Conservation (phyloP, 441 rosid genomes). For the Adansonia gregorii region DNA sequence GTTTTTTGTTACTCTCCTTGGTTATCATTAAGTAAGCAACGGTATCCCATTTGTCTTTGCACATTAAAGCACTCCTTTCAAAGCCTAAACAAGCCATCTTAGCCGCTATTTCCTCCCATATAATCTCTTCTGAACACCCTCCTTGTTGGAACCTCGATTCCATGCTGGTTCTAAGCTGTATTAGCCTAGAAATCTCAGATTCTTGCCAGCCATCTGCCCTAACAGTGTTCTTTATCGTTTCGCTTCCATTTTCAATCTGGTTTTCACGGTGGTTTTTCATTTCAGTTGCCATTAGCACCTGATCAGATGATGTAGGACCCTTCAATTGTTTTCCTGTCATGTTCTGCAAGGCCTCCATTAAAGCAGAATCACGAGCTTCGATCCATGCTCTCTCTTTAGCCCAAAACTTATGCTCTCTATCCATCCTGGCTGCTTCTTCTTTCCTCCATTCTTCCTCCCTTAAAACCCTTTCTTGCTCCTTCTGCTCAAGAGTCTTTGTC, state of each 20-base stretch:
- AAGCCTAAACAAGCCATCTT: constrained; percentile 57
- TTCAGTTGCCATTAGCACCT: constrained; percentile 39
- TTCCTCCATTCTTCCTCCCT: constrained; percentile 88
- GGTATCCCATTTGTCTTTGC: constrained; percentile 62
- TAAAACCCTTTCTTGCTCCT: constrained; percentile 68
- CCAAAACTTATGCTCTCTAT: constrained; percentile 81
- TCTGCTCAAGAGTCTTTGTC: constrained; percentile 68
- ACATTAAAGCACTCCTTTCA: constrained; percentile 48
- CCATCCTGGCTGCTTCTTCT: constrained; percentile 62
- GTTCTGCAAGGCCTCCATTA: constrained; percentile 71
- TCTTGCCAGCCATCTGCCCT: constrained; percentile 50
- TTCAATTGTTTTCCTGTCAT: constrained; percentile 52
- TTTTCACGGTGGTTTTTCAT: constrained; percentile 39
- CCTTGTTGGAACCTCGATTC: constrained; percentile 23
- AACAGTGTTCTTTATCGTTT: constrained; percentile 34
- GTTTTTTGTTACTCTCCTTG: constrained; percentile 33
- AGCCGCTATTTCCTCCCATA: constrained; percentile 65
- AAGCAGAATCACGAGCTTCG: constrained; percentile 75
- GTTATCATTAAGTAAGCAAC: constrained; percentile 24
- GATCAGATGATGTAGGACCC: constrained; percentile 38
- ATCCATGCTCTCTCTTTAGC: constrained; percentile 86
- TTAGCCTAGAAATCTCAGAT: constrained; percentile 53
- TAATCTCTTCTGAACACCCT: constrained; percentile 52
- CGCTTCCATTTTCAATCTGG: constrained; percentile 40
- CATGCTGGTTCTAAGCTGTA: constrained; percentile 55